Evolutionary conservation across 1,284 basidiomycete genomes (phyloP).

Genomic region (Moniliophthora roreri): DNA sequence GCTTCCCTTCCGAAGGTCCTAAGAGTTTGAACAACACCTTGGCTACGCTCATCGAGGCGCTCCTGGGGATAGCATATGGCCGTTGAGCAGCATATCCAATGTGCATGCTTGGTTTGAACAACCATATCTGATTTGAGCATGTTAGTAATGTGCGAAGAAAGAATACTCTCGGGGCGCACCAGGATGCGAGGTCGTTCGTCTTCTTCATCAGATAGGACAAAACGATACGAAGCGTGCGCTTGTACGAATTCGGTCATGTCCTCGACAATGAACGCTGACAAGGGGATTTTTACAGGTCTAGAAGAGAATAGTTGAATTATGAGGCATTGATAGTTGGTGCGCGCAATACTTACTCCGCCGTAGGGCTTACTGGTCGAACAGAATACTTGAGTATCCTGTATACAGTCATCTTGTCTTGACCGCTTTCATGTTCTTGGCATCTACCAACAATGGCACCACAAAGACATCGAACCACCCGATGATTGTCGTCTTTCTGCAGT

Average conservation of each 20-base stretch:
- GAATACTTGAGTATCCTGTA: slow-evolving; percentile 82
- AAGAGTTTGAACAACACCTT: slow-evolving; percentile 78
- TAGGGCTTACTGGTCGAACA: slow-evolving; percentile 67
- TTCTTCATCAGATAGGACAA: slow-evolving; percentile 82
- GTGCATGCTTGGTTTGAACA: slow-evolving; percentile 85
- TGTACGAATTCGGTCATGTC: slow-evolving; percentile 87
- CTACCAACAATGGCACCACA: slow-evolving; percentile 80
- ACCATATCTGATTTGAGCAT: slow-evolving; percentile 62
- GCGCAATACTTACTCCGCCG: slow-evolving; percentile 51
- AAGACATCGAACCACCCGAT: slow-evolving; percentile 67
- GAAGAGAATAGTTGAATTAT: slow-evolving; percentile 8
- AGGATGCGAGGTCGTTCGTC: slow-evolving; percentile 76
- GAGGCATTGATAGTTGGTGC: slow-evolving; percentile 1
- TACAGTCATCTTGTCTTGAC: slow-evolving; percentile 40
- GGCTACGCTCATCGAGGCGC: slow-evolving; percentile 61
- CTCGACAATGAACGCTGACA: slow-evolving; percentile 82
- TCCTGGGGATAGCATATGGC: slow-evolving; percentile 59
- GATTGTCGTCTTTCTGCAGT: slow-evolving; percentile 55
- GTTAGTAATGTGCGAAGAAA: slow-evolving; percentile 1
- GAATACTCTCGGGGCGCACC: slow-evolving; percentile 41
- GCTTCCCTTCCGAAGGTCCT: slow-evolving; percentile 47
- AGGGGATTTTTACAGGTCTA: slow-evolving; percentile 65
- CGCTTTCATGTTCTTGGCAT: slow-evolving; percentile 49
- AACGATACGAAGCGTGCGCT: slow-evolving; percentile 88
- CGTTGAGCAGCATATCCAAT: slow-evolving; percentile 66